Conservation (phyloP, 1,139 yeast species). For the Debaryomyces fabryi region DNA sequence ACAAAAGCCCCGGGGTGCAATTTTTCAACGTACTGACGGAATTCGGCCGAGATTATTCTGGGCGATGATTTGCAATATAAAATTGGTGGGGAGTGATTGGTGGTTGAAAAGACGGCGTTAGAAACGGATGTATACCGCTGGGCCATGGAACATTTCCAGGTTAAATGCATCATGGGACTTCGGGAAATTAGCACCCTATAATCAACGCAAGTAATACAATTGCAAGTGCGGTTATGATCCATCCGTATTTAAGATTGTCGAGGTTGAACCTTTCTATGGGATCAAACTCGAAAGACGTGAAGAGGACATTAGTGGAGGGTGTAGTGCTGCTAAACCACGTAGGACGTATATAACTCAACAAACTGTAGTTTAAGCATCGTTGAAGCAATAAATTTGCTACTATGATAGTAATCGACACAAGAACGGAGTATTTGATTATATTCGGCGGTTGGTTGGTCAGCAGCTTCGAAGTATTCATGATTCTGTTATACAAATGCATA, state of each 20-base stretch:
- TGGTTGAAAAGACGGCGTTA: background rate
- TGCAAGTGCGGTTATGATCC: conserved; percentile 18
- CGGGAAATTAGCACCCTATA: conserved; percentile 4
- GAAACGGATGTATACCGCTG: background rate
- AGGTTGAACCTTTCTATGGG: conserved; percentile 30
- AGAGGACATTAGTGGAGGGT: background rate
- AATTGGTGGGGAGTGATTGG: background rate
- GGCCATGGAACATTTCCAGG: background rate
- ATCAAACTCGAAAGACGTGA: conserved; percentile 17
- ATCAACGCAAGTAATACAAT: conserved; percentile 6
- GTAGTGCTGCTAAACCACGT: background rate
- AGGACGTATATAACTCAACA: background rate
- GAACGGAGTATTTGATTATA: conserved; percentile 4
- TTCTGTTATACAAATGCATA: background rate
- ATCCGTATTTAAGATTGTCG: conserved; percentile 23
- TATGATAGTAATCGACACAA: conserved; percentile 2
- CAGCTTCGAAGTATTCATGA: background rate
- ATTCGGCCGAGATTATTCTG: background rate
- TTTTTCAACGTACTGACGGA: background rate
- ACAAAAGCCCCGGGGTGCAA: background rate
- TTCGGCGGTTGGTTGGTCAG: background rate
- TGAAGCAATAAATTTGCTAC: background rate
- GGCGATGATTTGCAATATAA: background rate
- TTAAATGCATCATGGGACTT: background rate
- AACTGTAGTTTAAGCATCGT: background rate